Conservation (phyloP, 139 green algal species). For the Chlorella sp. region DNA sequence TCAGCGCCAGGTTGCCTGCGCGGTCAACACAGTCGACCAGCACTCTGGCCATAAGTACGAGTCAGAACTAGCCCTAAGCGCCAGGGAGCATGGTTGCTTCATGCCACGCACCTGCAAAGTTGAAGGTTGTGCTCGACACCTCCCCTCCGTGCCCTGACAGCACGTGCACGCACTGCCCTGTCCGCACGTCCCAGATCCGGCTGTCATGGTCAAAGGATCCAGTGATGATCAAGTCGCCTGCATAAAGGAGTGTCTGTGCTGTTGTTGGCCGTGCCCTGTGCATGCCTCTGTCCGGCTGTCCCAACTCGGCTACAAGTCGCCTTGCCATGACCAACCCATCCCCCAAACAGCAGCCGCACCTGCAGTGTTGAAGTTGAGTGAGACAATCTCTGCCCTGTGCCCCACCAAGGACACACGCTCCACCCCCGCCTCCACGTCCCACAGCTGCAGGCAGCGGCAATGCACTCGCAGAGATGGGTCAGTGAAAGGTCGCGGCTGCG, state of each 20-base stretch:
- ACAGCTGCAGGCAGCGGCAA: constrained; percentile 46
- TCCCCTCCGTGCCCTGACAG: constrained; percentile 58
- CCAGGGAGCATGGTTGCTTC: constrained; percentile 29
- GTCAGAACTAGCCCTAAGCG: too few relatives aligned
- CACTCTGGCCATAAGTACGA: too few relatives aligned
- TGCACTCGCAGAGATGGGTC: too few relatives aligned
- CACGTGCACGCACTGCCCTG: constrained; percentile 57
- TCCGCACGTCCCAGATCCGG: constrained; percentile 66
- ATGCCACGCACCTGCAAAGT: constrained; percentile 38
- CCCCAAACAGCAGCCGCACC: too few relatives aligned
- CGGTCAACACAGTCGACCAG: not conserved
- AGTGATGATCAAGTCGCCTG: constrained; percentile 53
- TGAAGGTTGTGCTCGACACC: constrained; percentile 54
- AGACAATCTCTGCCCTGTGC: constrained; percentile 68
- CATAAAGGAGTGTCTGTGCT: too few relatives aligned
- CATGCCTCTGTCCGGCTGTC: too few relatives aligned
- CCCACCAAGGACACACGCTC: constrained; percentile 46
- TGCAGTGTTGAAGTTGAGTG: constrained; percentile 54
- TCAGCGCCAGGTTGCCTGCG: constrained; percentile 44
- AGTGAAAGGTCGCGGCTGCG: too few relatives aligned
- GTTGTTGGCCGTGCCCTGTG: too few relatives aligned
- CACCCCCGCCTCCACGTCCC: constrained; percentile 64
- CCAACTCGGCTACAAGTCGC: too few relatives aligned
- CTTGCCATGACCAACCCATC: too few relatives aligned
- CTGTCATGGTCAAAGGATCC: constrained; percentile 66